Base-by-base conservation (phyloP, 148 eudicot genomes). In the Pouteria glomerata region DNA sequence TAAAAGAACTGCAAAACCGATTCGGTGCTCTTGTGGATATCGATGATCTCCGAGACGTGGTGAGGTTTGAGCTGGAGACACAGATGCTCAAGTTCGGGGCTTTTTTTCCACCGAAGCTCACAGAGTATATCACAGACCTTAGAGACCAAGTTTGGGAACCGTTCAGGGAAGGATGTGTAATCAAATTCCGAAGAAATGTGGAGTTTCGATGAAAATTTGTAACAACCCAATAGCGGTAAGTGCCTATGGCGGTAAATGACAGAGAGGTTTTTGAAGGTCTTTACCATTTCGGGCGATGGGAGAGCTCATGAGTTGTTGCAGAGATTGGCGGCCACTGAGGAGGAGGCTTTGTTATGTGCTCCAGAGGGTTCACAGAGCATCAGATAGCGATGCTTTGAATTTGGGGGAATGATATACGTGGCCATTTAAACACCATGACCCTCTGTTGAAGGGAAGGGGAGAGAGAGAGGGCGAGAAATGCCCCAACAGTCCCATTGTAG, bases 1-100 rank as follows among this genome's bases (percentile, higher is more conserved):
- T 80, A 81, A 80, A 88, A 90, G 65, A 88, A 88, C 47, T 76
- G 59, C 74, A 90, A 72, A 14, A 76, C 84, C 30, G 67, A 68
- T 0, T 80, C 80, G 18, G 81, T 79, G 63, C 75, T 82, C 18
- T 31, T 27, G 66, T 84, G 71, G 39, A 52, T 55, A 63, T 50
- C 67, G 24, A 90, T 83, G 21, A 90, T 63, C 56, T 77, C 58
- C 16, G 76, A 80, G 29, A 90, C 89, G 58, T 84, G 81, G 52
- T 48, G 70, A 18, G 90, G 87, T 7, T 57, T 79, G 0, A 90
- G 77, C 13, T 63, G 77, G 3, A 67, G 77, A 70, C 79, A 70
- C 73, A 90, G 74, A 39, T 61, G 47, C 51, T 78, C 67, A 39
- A 90, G 85, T 58, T 88, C 83, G 7, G 72, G 24, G 79, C 84